Evolutionary conservation across 768 basidiomycete species (phyloP).

Genomic region (Hydnomerulius pinastri): DNA sequence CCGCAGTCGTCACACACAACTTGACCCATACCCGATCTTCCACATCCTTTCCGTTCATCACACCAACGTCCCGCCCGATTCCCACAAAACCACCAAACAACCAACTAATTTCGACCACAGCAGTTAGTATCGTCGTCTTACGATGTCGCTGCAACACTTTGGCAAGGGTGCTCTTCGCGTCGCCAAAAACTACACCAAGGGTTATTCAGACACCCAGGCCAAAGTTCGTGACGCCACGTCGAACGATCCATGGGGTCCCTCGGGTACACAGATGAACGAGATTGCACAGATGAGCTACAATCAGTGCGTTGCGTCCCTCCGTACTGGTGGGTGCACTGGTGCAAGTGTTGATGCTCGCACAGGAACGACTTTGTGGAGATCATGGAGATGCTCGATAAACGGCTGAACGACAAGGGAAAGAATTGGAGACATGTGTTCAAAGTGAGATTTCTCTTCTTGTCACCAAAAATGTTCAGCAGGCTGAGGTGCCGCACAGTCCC

Average conservation of each 20-base stretch:
- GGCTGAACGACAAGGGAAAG: slow-evolving; percentile 98
- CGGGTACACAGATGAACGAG: slow-evolving; percentile 99
- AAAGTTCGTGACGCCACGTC: slow-evolving; percentile 97
- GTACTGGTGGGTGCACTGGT: neutral
- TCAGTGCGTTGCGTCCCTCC: slow-evolving; percentile 62
- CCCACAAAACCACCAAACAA: neutral
- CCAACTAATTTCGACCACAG: neutral
- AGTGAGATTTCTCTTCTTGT: slow-evolving; percentile 42
- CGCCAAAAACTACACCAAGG: slow-evolving; percentile 94
- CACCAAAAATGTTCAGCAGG: neutral
- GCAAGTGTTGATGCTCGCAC: slow-evolving; percentile 1
- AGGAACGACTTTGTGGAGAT: slow-evolving; percentile 97
- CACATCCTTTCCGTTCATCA: neutral
- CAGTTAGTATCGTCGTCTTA: neutral
- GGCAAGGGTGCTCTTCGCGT: slow-evolving; percentile 85
- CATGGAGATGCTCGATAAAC: slow-evolving; percentile 99
- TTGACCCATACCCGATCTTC: neutral
- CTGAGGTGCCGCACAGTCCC: slow-evolving; percentile 50
- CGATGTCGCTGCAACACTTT: slow-evolving; percentile 70
- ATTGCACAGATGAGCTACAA: slow-evolving; percentile 96
- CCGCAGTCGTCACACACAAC: slow-evolving; percentile 14
- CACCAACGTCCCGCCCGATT: neutral
- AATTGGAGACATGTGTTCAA: slow-evolving; percentile 99
- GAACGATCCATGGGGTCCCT: slow-evolving; percentile 98
- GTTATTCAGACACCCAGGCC: slow-evolving; percentile 92